Percentiles rank a stretch among this genome's conserved stretches.
Evolutionary conservation across 257 asterid genomes (phyloP).

Genomic region (Sherardia arvensis): DNA sequence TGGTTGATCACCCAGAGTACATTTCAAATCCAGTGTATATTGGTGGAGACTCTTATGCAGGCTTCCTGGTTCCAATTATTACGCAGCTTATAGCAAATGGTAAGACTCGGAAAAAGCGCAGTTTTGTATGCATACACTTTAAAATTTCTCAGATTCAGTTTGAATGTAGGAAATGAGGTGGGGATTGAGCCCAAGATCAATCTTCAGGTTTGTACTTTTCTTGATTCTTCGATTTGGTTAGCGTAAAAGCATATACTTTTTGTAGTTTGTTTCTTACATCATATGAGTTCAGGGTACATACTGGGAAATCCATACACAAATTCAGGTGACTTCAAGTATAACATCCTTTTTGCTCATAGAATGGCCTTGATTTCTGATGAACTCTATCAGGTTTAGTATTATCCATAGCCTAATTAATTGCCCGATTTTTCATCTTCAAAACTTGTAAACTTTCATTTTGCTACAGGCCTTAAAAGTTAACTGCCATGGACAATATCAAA

Average conservation of each 20-base stretch:
- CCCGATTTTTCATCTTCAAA: not conserved
- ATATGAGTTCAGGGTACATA: constrained; percentile 22
- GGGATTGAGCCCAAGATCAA: not conserved
- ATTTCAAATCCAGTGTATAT: constrained; percentile 13
- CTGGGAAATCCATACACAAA: constrained; percentile 10
- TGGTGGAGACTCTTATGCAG: constrained; percentile 22
- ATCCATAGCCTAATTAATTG: not conserved
- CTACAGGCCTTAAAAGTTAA: constrained; percentile 14
- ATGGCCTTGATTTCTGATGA: constrained; percentile 27
- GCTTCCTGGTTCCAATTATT: constrained; percentile 17
- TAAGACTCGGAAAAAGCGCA: not conserved
- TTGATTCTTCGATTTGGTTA: no score
- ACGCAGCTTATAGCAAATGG: constrained; percentile 21
- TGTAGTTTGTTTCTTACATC: not conserved
- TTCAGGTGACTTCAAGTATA: not conserved
- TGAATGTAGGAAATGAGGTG: constrained; percentile 5
- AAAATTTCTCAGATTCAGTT: not conserved
- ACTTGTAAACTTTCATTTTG: not conserved
- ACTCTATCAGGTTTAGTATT: constrained; percentile 17
- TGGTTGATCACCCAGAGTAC: constrained; percentile 17
- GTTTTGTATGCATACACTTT: not conserved
- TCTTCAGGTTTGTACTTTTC: constrained; percentile 1
- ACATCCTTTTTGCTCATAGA: constrained; percentile 19
- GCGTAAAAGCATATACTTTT: no score
- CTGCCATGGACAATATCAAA: constrained; percentile 20